phyloP scores from a whole-genome alignment of 768 basidiomycete genomes.

The Pluteus cervinus region DNA sequence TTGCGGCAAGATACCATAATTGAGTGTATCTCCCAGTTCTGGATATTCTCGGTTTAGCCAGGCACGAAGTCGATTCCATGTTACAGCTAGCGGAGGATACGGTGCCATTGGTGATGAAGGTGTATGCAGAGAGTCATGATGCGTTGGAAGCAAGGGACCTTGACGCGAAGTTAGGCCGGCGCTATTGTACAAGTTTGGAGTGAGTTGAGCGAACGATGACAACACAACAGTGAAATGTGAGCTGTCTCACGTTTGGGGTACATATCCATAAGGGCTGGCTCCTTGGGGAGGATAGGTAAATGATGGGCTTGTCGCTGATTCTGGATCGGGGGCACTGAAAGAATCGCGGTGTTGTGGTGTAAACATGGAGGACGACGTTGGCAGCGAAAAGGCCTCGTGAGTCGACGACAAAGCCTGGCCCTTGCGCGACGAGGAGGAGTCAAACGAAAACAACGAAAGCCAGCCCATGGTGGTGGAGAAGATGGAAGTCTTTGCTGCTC shows the following conservation, averaged over 20 bases:
- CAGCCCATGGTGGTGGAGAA: too few species aligned
- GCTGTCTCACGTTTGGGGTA: slow-evolving; percentile 47
- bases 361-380: too few species aligned
- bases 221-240: slow-evolving; percentile 2
- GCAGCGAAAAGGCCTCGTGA: too few species aligned
- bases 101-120: slow-evolving; percentile 32
- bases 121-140: slow-evolving; percentile 46
- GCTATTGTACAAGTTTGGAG: slow-evolving; percentile 31
- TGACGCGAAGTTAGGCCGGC: slow-evolving; percentile 44
- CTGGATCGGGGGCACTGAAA: slow-evolving; percentile 54
- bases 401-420: too few species aligned
- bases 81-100: slow-evolving; percentile 77
- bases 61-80: slow-evolving; percentile 79
- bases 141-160: slow-evolving; percentile 66
- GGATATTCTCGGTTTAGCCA: slow-evolving; percentile 87
- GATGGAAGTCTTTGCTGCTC: too few species aligned
- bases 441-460: too few species aligned
- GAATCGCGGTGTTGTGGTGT: too few species aligned
- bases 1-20: slow-evolving; percentile 78
- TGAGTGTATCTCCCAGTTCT: slow-evolving; percentile 92
- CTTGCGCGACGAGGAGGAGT: too few species aligned
- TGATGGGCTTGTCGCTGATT: slow-evolving; percentile 38
- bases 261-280: slow-evolving; percentile 50
- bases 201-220: slow-evolving; percentile 11
- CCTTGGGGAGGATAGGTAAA: slow-evolving; percentile 80